Conservation (phyloP, 1,284 basidiomycete genomes). For the Ceratobasidium sp. region DNA sequence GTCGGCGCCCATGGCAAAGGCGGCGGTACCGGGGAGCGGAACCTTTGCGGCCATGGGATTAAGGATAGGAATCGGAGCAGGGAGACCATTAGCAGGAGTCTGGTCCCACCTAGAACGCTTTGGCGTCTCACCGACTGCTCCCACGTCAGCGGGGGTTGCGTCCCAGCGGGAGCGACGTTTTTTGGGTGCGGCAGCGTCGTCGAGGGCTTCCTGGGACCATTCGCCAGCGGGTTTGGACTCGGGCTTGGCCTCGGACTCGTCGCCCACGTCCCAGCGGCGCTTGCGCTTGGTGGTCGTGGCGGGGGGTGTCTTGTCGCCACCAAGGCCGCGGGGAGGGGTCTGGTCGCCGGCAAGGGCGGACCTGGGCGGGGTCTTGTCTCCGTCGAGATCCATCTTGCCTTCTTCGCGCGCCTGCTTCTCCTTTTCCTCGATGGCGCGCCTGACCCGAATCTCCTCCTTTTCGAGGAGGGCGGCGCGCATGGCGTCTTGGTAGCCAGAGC, state of each 20-base stretch:
- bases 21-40: conserved; percentile 45
- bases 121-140: conserved; percentile 61
- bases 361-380: conserved; percentile 80
- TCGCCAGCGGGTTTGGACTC: conserved; percentile 66
- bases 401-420: conserved; percentile 79
- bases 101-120: conserved; percentile 97
- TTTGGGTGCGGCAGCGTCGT: conserved; percentile 74
- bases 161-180: conserved; percentile 96
- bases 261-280: conserved; percentile 82
- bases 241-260: conserved; percentile 20
- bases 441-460: conserved; percentile 90
- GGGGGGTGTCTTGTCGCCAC: conserved; percentile 50
- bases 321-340: conserved; percentile 45
- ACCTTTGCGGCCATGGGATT: conserved; percentile 40
- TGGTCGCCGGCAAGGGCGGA: conserved; percentile 42
- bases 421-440: conserved; percentile 87
- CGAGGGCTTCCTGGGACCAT: conserved; percentile 76
- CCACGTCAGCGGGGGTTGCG: conserved; percentile 77
- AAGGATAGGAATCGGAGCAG: conserved; percentile 45
- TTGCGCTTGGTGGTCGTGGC: conserved; percentile 72
- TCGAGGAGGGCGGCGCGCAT: conserved; percentile 93
- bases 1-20: conserved; percentile 46
- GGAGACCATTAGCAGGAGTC: conserved; percentile 56
- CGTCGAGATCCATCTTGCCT: conserved; percentile 74
- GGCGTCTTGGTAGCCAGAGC: conserved; percentile 90